Evolutionary conservation across 1,284 basidiomycete genomes (phyloP).

Genomic region (Phylloboletellus chloephorus): DNA sequence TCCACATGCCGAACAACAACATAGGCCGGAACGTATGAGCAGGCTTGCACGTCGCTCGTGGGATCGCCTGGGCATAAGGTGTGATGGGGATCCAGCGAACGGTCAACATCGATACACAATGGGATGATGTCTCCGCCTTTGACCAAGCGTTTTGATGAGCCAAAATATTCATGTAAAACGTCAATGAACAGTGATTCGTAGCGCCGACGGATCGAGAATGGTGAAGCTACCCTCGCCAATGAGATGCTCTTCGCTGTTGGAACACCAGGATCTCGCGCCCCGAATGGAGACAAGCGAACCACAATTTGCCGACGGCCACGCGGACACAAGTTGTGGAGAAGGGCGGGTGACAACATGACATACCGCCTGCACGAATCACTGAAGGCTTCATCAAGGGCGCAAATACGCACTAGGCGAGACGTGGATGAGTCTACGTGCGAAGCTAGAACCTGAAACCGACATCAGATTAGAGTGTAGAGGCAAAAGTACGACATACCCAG

Average conservation of each 20-base stretch:
- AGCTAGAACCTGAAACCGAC: conserved; percentile 23
- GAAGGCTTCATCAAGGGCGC: conserved; percentile 46
- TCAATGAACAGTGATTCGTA: conserved; percentile 71
- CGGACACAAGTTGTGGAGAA: conserved; percentile 23
- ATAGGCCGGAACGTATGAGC: conserved; percentile 48
- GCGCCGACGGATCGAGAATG: conserved; percentile 66
- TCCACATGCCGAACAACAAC: conserved; percentile 81
- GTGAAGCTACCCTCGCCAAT: conserved; percentile 80
- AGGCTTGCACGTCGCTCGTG: background rate
- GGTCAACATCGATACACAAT: conserved; percentile 60
- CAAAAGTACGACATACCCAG: conserved; percentile 61
- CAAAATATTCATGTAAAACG: conserved; percentile 68
- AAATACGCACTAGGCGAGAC: conserved; percentile 52
- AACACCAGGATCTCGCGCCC: conserved; percentile 33
- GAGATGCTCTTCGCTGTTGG: conserved; percentile 73
- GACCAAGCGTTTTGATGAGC: conserved; percentile 54
- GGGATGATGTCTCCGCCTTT: conserved; percentile 80
- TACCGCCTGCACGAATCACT: conserved; percentile 39
- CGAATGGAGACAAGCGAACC: conserved; percentile 50
- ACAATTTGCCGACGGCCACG: conserved; percentile 12
- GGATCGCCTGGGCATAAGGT: conserved; percentile 11
- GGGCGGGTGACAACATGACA: conserved; percentile 24
- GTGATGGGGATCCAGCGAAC: conserved; percentile 23
- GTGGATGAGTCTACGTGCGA: conserved; percentile 23
- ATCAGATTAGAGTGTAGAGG: conserved; percentile 3